Base-by-base conservation (phyloP, 108 stramenopile genomes). In the Nannochloropsis gaditana region DNA sequence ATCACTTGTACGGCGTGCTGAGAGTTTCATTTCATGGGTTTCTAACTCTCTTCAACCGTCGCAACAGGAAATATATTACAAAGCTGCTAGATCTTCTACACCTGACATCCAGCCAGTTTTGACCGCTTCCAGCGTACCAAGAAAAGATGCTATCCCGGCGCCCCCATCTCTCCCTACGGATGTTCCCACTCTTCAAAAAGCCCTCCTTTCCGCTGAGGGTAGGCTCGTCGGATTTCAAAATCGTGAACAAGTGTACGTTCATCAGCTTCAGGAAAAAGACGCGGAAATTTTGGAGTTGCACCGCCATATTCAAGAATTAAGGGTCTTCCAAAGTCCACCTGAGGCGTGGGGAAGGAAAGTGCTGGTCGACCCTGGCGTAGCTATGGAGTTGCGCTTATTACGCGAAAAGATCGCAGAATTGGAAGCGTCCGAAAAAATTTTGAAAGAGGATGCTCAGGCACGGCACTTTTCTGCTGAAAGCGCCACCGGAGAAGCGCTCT, bases 261-360 rank as follows among this genome's bases (percentile, higher is more conserved):
- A n/a, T n/a, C 15, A n/a, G 19, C 59, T 73, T n/a, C 15, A 15
- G 8, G 59, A 73, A 2, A 73, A 73, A 73, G 59, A 73, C 15
- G n/a, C 15, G 59, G 59, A 73, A n/a, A 73, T n/a, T 15, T 15
- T n/a, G 19, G 59, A 73, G 4, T 73, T 73, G 59, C 4, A 73
- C 4, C 15, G 6, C 19, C 59, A 73, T 6, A 15, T 73, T 15
- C 3, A n/a, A 73, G 59, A 73, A 6, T n/a, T 73, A 4, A n/a
- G 19, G 19, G 59, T 73, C 59, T 73, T 73, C 59, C 59, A 73
- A n/a, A 73, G 59, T 73, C 59, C 59, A n/a, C 59, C 59, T n/a
- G 59, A 73, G 59, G 59, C 59, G 2, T 73, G 59, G 59, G 59
- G 19, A 73, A 15, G 59, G 15, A 73, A 4, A 73, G 59, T n/a